Evolutionary conservation across 2,329 filamentous ascomycete species (phyloP).

Genomic region (Colletotrichum horii): DNA sequence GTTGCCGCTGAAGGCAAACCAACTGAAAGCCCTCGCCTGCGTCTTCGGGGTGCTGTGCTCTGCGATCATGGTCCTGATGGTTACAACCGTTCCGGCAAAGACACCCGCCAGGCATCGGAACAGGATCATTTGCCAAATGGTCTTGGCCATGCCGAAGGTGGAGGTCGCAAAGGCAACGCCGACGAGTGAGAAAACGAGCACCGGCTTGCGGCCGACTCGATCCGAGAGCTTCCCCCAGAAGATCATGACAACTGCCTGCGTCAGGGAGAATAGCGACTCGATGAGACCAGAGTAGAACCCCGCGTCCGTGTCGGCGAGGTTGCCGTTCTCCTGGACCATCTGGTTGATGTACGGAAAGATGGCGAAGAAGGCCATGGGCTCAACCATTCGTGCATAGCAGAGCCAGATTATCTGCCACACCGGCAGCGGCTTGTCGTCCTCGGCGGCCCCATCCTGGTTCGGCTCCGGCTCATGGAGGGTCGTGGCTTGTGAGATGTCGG

Average conservation of each 20-base stretch:
- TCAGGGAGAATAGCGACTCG: constrained; percentile 74
- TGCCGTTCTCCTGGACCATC: constrained; percentile 74
- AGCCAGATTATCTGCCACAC: constrained; percentile 70
- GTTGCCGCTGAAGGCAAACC: constrained; percentile 78
- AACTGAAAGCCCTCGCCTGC: constrained; percentile 76
- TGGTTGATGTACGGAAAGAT: constrained; percentile 83
- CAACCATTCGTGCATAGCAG: constrained; percentile 74
- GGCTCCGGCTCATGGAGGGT: not conserved
- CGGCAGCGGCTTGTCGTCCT: constrained; percentile 7
- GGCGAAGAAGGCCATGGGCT: constrained; percentile 83
- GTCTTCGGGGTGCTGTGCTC: constrained; percentile 74
- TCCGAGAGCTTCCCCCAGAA: constrained; percentile 71
- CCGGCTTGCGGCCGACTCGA: constrained; percentile 72
- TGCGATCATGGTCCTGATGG: constrained; percentile 77
- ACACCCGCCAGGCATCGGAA: constrained; percentile 74
- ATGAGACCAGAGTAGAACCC: constrained; percentile 84
- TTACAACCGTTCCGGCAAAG: constrained; percentile 76
- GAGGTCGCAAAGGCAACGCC: constrained; percentile 67
- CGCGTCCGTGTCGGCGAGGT: constrained; percentile 67
- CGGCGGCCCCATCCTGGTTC: not conserved
- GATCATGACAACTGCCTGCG: constrained; percentile 80
- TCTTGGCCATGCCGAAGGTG: constrained; percentile 71
- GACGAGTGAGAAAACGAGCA: constrained; percentile 69
- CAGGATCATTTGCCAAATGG: constrained; percentile 76
- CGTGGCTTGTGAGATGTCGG: constrained; percentile 4